A percentile compares a stretch with the other conserved stretches of the same genome.
These are phyloP conservation scores for Aspergillus saccharolyticus DNA, from an alignment of 495 filamentous ascomycete genomes.

Conservation along the genomic window DNA sequence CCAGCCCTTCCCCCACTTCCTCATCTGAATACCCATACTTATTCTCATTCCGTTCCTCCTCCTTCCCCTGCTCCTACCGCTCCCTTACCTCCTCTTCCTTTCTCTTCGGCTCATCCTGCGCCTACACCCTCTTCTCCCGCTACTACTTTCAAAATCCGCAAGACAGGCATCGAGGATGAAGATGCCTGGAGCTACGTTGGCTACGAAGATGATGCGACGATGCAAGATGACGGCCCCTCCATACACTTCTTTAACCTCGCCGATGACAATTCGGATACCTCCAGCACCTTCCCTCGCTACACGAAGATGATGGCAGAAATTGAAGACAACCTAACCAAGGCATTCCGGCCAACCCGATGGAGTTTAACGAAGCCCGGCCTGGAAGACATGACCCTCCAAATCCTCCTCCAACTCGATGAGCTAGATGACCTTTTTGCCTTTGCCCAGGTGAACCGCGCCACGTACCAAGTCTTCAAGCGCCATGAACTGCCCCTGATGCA, in stretches of 20 bases:
- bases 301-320: not conserved
- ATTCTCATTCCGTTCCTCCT: not conserved
- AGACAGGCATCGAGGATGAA: not conserved
- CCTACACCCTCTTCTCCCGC: not conserved
- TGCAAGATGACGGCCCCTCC: not conserved
- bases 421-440: constrained; percentile 10
- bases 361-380: not conserved
- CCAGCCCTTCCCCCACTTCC: not conserved
- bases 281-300: not conserved
- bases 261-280: not conserved
- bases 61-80: not conserved
- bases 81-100: not conserved
- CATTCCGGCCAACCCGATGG: not conserved
- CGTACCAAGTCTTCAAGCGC: constrained; percentile 8
- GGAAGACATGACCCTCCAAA: not conserved
- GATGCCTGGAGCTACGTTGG: not conserved
- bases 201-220: not conserved
- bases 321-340: not conserved
- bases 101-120: not conserved
- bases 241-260: not conserved
- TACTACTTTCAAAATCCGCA: not conserved
- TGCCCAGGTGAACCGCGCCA: constrained; percentile 6
- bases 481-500: constrained; percentile 11
- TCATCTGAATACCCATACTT: not conserved
- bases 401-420: constrained; percentile 7